A percentile compares a stretch with the other conserved stretches of the same genome.
Conservation (phyloP, 2,329 filamentous ascomycete genomes). For the Diaporthe helianthi region DNA sequence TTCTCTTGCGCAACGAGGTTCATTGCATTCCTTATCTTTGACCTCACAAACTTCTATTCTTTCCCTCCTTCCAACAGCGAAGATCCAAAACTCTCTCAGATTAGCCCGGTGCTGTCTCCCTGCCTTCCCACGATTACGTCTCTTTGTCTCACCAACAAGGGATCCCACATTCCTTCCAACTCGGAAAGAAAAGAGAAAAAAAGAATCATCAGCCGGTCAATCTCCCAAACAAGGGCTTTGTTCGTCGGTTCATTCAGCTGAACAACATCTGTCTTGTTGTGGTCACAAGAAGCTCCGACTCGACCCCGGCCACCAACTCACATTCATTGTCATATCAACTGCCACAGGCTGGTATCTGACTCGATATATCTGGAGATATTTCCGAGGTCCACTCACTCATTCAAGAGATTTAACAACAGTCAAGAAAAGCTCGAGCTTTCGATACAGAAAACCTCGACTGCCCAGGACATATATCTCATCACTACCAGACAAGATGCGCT, state of each 20-base stretch:
- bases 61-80: constrained; percentile 19
- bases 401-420: constrained; percentile 13
- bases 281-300: constrained; percentile 1
- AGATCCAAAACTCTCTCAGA: constrained; percentile 3
- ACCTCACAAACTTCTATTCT: constrained; percentile 14
- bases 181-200: constrained; percentile 5
- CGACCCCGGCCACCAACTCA: constrained; percentile 13
- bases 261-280: not conserved
- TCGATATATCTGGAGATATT: constrained; percentile 10
- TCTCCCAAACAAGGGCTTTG: constrained; percentile 11
- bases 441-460: not conserved
- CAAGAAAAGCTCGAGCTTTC: not conserved
- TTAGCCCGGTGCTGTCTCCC: constrained; percentile 12
- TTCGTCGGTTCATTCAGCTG: not conserved
- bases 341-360: constrained; percentile 24
- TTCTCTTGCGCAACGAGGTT: constrained; percentile 22
- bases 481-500: not conserved
- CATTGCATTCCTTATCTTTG: constrained; percentile 26
- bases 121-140: not conserved
- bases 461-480: not conserved
- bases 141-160: constrained; percentile 20
- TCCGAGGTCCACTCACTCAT: not conserved
- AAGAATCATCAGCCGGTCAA: not conserved
- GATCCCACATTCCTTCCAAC: constrained; percentile 10
- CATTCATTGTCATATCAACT: constrained; percentile 14